These are phyloP conservation scores for Oryza meyeriana DNA, from an alignment of 176 grass and related monocot species.

Conservation along the genomic window DNA sequence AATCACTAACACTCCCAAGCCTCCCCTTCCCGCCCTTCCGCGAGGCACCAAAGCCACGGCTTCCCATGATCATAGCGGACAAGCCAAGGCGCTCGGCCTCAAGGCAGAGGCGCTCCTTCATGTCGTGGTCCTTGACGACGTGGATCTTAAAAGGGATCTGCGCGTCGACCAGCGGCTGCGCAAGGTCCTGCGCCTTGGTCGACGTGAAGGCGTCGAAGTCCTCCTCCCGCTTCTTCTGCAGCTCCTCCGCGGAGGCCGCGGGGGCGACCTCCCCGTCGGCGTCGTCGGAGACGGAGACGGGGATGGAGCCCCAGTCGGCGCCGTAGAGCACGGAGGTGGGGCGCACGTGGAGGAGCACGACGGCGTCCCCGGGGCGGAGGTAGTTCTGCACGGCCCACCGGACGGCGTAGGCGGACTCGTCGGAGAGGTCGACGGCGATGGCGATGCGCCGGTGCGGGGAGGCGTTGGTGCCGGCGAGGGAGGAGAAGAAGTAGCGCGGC, in stretches of 20 bases:
- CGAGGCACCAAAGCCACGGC: slow-evolving; percentile 72
- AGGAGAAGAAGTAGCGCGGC: slow-evolving; percentile 62
- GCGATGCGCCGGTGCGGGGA: slow-evolving; percentile 71
- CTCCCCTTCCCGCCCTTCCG: slow-evolving; percentile 73
- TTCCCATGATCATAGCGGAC: slow-evolving; percentile 88
- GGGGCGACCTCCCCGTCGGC: slow-evolving; percentile 1
- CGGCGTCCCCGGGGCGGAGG: slow-evolving; percentile 86
- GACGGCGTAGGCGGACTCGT: slow-evolving; percentile 86
- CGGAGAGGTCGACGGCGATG: slow-evolving; percentile 90
- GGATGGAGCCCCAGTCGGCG: slow-evolving; percentile 86
- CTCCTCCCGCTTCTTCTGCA: slow-evolving; percentile 70
- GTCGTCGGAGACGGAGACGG: slow-evolving; percentile 42
- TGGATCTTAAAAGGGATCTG: slow-evolving; percentile 93
- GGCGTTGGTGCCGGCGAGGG: slow-evolving; percentile 29
- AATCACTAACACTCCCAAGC: slow-evolving; percentile 86
- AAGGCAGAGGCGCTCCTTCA: slow-evolving; percentile 93
- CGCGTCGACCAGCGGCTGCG: slow-evolving; percentile 71
- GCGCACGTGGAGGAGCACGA: slow-evolving; percentile 81
- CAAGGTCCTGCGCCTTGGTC: slow-evolving; percentile 73
- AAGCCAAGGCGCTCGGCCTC: slow-evolving; percentile 80
- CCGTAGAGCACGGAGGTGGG: slow-evolving; percentile 81
- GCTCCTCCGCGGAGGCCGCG: slow-evolving; percentile 41
- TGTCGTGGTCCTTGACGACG: slow-evolving; percentile 94
- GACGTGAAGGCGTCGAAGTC: slow-evolving; percentile 81
- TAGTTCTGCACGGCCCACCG: slow-evolving; percentile 92